A percentile compares a stretch with the other conserved stretches of the same genome.
Conservation (phyloP, 2,329 filamentous ascomycete species). For the Fusarium agapanthi region DNA sequence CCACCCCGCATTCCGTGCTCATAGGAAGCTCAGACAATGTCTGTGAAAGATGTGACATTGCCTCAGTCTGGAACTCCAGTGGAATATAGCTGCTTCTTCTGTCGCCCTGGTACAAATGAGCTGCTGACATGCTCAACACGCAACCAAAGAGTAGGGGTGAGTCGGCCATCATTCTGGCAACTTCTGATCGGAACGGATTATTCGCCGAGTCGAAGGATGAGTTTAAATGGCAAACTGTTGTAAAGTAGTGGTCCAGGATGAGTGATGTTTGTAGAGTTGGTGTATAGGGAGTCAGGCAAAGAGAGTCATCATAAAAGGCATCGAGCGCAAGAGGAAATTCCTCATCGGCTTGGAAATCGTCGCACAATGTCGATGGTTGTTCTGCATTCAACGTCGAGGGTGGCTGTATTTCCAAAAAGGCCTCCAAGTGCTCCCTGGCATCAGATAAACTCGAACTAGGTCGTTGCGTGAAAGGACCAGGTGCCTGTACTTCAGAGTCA, state of each 20-base stretch:
- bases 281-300: not conserved
- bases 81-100: not conserved
- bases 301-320: not conserved
- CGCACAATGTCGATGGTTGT: not conserved
- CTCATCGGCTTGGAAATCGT: not conserved
- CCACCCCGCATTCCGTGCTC: not conserved
- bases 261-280: conserved; percentile 4
- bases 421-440: not conserved
- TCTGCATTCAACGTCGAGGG: not conserved
- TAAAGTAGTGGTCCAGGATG: conserved; percentile 22
- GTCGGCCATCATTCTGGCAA: conserved; percentile 9
- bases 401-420: not conserved
- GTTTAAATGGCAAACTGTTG: conserved; percentile 16
- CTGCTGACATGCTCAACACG: conserved; percentile 28
- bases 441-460: not conserved
- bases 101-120: conserved; percentile 21
- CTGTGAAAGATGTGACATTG: conserved; percentile 12
- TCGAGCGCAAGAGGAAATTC: not conserved
- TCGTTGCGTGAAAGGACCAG: not conserved
- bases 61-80: conserved; percentile 23
- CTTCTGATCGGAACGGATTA: conserved; percentile 28
- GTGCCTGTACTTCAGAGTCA: not conserved
- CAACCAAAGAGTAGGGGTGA: conserved; percentile 14
- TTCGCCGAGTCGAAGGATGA: conserved; percentile 16
- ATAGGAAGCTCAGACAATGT: not conserved